Conservation (phyloP, 1,284 basidiomycete genomes). For the Bondarzewia mesenterica region DNA sequence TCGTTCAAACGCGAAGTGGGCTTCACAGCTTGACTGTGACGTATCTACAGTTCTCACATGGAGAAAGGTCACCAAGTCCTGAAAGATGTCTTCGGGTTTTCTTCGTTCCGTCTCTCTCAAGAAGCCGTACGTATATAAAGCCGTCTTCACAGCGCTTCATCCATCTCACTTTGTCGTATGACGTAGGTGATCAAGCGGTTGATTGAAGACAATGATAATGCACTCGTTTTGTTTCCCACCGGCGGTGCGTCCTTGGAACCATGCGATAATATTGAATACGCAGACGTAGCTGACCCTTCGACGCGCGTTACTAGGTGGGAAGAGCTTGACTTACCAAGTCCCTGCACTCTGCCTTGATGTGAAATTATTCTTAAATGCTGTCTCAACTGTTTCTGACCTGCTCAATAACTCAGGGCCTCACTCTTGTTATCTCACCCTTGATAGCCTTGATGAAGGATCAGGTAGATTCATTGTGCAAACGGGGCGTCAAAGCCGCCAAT, state of each 20-base stretch:
- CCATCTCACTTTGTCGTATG: background rate
- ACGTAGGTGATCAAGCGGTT: slow-evolving; percentile 28
- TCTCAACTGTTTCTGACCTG: background rate
- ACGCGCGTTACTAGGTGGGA: slow-evolving; percentile 22
- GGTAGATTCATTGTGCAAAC: slow-evolving; percentile 38
- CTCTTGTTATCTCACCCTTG: slow-evolving; percentile 63
- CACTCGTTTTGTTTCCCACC: slow-evolving; percentile 30
- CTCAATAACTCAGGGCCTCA: slow-evolving; percentile 34
- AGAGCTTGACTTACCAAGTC: slow-evolving; percentile 51
- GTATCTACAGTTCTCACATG: no score
- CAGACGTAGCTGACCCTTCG: background rate
- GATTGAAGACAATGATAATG: slow-evolving; percentile 30
- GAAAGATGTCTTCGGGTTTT: slow-evolving; percentile 26
- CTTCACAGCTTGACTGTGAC: no score
- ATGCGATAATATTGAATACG: background rate
- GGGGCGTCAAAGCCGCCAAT: slow-evolving; percentile 51
- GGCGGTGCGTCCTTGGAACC: slow-evolving; percentile 20
- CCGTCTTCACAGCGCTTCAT: background rate
- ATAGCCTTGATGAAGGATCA: slow-evolving; percentile 44
- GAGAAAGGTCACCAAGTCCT: slow-evolving; percentile 24
- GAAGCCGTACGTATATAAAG: slow-evolving; percentile 22
- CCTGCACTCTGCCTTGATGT: slow-evolving; percentile 49
- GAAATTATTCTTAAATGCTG: background rate
- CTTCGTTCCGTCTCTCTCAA: slow-evolving; percentile 28
- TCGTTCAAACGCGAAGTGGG: no score